Evolutionary conservation across 1,139 yeast species (phyloP).

Genomic region (Candida neerlandica): DNA sequence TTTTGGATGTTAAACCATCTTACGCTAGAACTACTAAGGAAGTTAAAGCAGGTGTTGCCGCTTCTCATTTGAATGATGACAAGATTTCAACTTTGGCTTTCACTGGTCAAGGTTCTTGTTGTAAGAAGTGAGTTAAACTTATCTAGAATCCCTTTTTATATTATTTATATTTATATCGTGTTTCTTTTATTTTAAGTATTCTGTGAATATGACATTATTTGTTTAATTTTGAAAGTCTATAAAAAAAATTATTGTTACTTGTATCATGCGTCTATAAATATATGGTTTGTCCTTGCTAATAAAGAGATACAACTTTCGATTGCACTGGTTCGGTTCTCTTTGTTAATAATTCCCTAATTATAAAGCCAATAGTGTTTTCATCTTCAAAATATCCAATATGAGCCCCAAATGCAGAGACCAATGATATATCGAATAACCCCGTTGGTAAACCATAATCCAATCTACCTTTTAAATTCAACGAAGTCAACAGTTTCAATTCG

Average conservation of each 20-base stretch:
- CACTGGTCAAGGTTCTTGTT: slow-evolving; percentile 16
- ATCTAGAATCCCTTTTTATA: not conserved
- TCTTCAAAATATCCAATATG: slow-evolving; percentile 91
- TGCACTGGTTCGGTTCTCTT: slow-evolving; percentile 22
- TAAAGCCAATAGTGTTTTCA: slow-evolving; percentile 77
- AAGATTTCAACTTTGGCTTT: slow-evolving; percentile 46
- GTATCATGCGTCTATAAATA: not conserved
- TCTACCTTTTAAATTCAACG: slow-evolving; percentile 69
- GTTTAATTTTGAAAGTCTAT: too few relatives aligned
- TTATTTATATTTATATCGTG: not conserved
- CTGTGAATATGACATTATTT: not conserved
- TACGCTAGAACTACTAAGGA: slow-evolving; percentile 64
- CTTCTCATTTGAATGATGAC: slow-evolving; percentile 25
- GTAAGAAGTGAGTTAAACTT: slow-evolving; percentile 19
- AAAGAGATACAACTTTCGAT: slow-evolving; percentile 25
- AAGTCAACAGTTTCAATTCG: slow-evolving; percentile 37
- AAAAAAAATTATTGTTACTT: too few relatives aligned
- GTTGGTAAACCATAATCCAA: slow-evolving; percentile 81
- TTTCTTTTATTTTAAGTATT: not conserved
- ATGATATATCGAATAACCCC: slow-evolving; percentile 76
- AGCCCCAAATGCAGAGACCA: slow-evolving; percentile 79
- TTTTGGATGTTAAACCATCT: slow-evolving; percentile 71
- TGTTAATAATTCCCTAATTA: slow-evolving; percentile 56
- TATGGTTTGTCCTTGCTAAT: not conserved
- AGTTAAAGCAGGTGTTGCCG: slow-evolving; percentile 42